Conservation (phyloP, 1,284 basidiomycete species). For the Melampsora medusae region DNA sequence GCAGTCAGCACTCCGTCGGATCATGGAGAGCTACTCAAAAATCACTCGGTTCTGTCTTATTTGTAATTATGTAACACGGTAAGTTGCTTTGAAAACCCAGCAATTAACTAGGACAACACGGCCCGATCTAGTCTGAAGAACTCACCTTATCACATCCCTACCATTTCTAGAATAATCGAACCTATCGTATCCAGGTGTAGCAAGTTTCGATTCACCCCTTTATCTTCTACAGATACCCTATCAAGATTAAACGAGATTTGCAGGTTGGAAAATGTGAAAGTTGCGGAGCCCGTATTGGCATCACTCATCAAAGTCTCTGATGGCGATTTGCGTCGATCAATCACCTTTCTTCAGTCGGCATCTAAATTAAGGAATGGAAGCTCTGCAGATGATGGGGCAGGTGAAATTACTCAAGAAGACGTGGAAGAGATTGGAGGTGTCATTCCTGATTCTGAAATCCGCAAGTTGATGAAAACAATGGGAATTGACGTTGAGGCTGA, state of each 20-base stretch:
- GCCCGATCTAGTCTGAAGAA: not conserved
- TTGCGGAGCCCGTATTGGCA: slow-evolving; percentile 62
- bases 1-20: slow-evolving; percentile 87
- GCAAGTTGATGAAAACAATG: slow-evolving; percentile 68
- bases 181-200: slow-evolving; percentile 97
- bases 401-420: slow-evolving; percentile 65
- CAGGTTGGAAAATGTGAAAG: slow-evolving; percentile 59
- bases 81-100: slow-evolving; percentile 49
- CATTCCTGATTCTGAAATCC: slow-evolving; percentile 74
- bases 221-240: slow-evolving; percentile 74
- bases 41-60: slow-evolving; percentile 98
- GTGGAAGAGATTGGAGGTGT: slow-evolving; percentile 97
- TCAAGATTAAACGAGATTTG: slow-evolving; percentile 79
- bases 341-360: slow-evolving; percentile 96
- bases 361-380: slow-evolving; percentile 64
- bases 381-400: slow-evolving; percentile 53
- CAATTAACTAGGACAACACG: not conserved
- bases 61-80: slow-evolving; percentile 99
- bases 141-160: slow-evolving; percentile 4
- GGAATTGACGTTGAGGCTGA: slow-evolving; percentile 66
- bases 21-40: slow-evolving; percentile 96
- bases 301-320: slow-evolving; percentile 76
- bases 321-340: slow-evolving; percentile 94
- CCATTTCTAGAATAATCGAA: slow-evolving; percentile 81
- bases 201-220: slow-evolving; percentile 95